These are phyloP conservation scores for Nicotiana rustica DNA, from an alignment of 305 asterid genomes.

Conservation along the genomic window DNA sequence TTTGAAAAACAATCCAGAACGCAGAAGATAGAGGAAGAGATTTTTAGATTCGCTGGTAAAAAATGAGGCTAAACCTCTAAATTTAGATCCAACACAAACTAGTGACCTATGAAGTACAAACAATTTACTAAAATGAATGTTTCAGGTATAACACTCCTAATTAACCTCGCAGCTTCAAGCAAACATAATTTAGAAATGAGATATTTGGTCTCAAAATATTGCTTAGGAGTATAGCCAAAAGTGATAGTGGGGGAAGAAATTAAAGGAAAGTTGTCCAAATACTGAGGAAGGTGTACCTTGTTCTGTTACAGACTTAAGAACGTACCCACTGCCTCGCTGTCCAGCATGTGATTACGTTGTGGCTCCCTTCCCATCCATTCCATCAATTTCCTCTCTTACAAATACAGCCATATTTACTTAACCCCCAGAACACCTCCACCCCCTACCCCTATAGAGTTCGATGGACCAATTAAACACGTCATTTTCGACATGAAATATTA, in stretches of 20 bases:
- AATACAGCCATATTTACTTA: slow-evolving; percentile 29
- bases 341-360: slow-evolving; percentile 69
- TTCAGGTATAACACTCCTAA: neutral
- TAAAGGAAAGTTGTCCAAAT: slow-evolving; percentile 56
- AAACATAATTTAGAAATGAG: neutral
- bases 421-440: slow-evolving; percentile 33
- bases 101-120: neutral
- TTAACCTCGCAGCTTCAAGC: neutral
- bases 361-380: slow-evolving; percentile 45
- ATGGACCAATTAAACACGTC: neutral
- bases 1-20: too few species aligned
- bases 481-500: neutral
- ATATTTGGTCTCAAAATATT: neutral
- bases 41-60: too few species aligned
- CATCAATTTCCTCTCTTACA: slow-evolving; percentile 29
- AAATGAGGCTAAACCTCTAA: too few species aligned
- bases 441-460: neutral
- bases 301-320: slow-evolving; percentile 45
- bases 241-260: neutral
- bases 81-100: too few species aligned
- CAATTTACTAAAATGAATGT: neutral
- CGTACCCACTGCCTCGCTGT: slow-evolving; percentile 66
- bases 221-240: neutral
- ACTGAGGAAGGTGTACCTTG: slow-evolving; percentile 57
- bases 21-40: too few species aligned